A percentile compares a stretch with the other conserved stretches of the same genome.
phyloP scores from a whole-genome alignment of 306 rosid genomes.

The Vicia sativa region DNA sequence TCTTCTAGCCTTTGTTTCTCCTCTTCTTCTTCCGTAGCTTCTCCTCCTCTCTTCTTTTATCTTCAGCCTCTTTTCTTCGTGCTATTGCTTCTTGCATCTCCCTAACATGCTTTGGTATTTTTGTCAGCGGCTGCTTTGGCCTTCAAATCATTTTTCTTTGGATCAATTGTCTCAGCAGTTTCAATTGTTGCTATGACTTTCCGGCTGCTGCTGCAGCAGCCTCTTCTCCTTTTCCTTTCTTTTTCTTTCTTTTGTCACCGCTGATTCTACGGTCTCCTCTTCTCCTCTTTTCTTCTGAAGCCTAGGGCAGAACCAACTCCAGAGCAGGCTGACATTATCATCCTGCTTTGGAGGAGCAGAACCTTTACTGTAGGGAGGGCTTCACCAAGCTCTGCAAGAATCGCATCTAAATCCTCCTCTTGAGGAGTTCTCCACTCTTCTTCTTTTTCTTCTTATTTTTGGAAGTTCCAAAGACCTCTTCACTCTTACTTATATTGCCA shows the following conservation, averaged over 20 bases:
- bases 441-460: conserved; percentile 93
- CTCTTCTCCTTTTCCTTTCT: conserved; percentile 79
- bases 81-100: conserved; percentile 98
- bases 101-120: conserved; percentile 98
- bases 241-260: conserved; percentile 94
- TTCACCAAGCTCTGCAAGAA: conserved; percentile 96
- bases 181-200: conserved; percentile 44
- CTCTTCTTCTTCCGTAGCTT: conserved; percentile 86
- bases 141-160: conserved; percentile 75
- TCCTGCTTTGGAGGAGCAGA: conserved; percentile 50
- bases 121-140: conserved; percentile 76
- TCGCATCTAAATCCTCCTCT: conserved; percentile 92
- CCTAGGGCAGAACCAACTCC: conserved; percentile 50
- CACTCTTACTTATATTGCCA: conserved; percentile 50
- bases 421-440: conserved; percentile 87
- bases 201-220: conserved; percentile 61
- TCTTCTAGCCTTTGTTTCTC: conserved; percentile 77
- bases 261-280: conserved; percentile 80
- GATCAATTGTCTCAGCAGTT: conserved; percentile 49
- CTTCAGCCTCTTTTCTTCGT: conserved; percentile 78
- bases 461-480: conserved; percentile 62
- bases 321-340: conserved; percentile 59
- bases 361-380: conserved; percentile 48
- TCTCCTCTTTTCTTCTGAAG: conserved; percentile 71
- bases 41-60: conserved; percentile 83